Evolutionary conservation across 1,284 basidiomycete species (phyloP).

Genomic region (Moesziomyces antarcticus): DNA sequence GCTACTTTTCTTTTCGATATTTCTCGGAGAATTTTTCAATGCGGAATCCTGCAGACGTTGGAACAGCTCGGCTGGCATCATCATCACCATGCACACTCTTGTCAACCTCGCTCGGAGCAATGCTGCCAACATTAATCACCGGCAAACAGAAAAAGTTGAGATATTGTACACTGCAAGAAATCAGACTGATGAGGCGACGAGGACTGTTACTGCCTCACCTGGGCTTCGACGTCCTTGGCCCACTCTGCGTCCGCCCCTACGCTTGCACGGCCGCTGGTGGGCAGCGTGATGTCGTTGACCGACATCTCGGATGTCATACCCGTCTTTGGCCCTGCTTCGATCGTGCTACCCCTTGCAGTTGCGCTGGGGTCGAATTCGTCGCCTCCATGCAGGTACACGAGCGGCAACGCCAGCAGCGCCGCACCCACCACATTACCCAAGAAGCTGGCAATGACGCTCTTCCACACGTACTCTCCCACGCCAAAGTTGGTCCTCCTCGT

Average conservation of each 20-base stretch:
- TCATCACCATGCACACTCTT: too few species aligned
- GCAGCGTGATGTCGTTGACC: conserved; percentile 30
- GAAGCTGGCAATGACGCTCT: conserved; percentile 77
- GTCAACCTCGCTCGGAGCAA: too few species aligned
- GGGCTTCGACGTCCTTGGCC: conserved; percentile 36
- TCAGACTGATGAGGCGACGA: too few species aligned
- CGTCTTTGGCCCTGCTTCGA: neutral
- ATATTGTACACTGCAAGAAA: too few species aligned
- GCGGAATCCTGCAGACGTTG: too few species aligned
- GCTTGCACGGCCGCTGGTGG: conserved; percentile 7
- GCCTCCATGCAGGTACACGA: conserved; percentile 54
- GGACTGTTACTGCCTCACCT: neutral
- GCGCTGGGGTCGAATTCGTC: conserved; percentile 50
- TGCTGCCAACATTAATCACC: too few species aligned
- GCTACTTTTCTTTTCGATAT: neutral
- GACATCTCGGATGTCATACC: conserved; percentile 12
- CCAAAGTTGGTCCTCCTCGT: conserved; percentile 48
- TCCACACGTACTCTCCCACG: conserved; percentile 75
- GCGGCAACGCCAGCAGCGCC: conserved; percentile 71
- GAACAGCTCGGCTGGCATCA: too few species aligned
- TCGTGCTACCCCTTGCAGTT: conserved; percentile 5
- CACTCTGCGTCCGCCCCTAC: conserved; percentile 3
- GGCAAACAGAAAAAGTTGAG: too few species aligned
- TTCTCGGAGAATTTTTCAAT: neutral
- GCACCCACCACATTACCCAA: conserved; percentile 79